Evolutionary conservation across 169 alveolate genomes (phyloP), one percentile per base, ranked within the genome.

Genomic region (Eimeria zaria): DNA sequence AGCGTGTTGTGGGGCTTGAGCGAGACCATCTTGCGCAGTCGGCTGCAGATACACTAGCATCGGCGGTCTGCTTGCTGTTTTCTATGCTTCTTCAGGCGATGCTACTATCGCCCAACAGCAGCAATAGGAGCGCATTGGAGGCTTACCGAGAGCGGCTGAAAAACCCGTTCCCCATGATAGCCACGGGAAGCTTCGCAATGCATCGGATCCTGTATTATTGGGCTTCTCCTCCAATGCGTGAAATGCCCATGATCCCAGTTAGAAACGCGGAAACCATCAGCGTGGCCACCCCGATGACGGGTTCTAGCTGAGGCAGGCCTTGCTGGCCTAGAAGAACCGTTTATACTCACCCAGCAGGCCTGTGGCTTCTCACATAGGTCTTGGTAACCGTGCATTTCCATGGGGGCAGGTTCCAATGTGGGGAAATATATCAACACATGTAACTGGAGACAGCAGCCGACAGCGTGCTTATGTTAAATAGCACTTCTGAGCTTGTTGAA

Each of bases 11-110:
- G 44, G 67, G 62, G 48, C 73, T 30, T 46, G 89, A 53, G 33
- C 62, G n/a, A 51, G 69, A 27, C 62, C 89, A 44, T 81, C 89
- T 24, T 81, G 89, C 64, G n/a, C 89, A 46, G 89, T 81, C n/a
- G 89, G 89, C 71, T 81, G 89, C 89, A 51, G 46, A 48, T 2
- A n/a, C 48, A 24, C 18, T 53, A 30, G 53, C 64, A 36, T n/a
- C 48, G 16, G 9, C 44, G 71, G 73, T 30, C 3, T 44, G 7
- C 22, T 76, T 76, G 33, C 33, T 44, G 62, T 27, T 48, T 24
- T 41, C 44, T 76, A 6, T 7, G 4, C 60, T 27, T 44, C 62
- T 24, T 81, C 41, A n/a, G 18, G 33, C 9, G 30, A n/a, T 81
- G 48, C 69, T 0, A 5, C 36, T 74, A 44, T 27, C 51, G 46